Evolutionary conservation across 495 filamentous ascomycete species (phyloP).

Genomic region (Mycothermus thermophilus): DNA sequence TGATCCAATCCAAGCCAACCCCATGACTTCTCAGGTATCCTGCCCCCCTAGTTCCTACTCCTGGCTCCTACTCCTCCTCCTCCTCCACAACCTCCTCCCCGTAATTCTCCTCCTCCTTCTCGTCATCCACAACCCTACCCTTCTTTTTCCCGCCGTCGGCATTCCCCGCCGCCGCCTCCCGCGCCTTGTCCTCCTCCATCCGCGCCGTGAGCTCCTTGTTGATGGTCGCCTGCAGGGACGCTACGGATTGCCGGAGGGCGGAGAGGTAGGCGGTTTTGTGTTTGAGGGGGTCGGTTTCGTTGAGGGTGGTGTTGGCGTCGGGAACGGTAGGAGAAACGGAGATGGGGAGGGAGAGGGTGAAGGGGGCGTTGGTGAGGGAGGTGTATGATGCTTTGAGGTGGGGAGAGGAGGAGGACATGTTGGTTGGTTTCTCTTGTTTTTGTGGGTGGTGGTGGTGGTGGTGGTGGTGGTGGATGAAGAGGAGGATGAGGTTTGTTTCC

Average conservation of each 20-base stretch:
- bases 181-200: conserved; percentile 76
- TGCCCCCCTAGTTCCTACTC: not conserved
- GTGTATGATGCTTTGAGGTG: conserved; percentile 40
- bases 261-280: conserved; percentile 54
- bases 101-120: conserved; percentile 72
- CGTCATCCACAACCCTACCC: conserved; percentile 64
- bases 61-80: conserved; percentile 11
- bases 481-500: not conserved
- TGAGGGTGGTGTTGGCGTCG: conserved; percentile 26
- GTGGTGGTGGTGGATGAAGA: too few relatives aligned
- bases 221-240: conserved; percentile 53
- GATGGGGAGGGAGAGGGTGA: conserved; percentile 32
- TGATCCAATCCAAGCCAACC: too few relatives aligned
- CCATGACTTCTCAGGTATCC: not conserved
- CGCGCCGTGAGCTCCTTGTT: conserved; percentile 71
- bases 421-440: conserved; percentile 1
- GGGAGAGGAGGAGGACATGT: conserved; percentile 6
- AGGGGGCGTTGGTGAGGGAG: conserved; percentile 37
- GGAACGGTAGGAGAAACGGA: conserved; percentile 29
- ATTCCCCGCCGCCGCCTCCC: conserved; percentile 15
- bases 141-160: too few relatives aligned
- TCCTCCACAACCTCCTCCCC: conserved; percentile 61
- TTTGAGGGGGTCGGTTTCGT: conserved; percentile 24
- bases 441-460: not conserved
- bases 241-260: conserved; percentile 46